Conservation (phyloP, 306 rosid species). For the Corylus avellana region DNA sequence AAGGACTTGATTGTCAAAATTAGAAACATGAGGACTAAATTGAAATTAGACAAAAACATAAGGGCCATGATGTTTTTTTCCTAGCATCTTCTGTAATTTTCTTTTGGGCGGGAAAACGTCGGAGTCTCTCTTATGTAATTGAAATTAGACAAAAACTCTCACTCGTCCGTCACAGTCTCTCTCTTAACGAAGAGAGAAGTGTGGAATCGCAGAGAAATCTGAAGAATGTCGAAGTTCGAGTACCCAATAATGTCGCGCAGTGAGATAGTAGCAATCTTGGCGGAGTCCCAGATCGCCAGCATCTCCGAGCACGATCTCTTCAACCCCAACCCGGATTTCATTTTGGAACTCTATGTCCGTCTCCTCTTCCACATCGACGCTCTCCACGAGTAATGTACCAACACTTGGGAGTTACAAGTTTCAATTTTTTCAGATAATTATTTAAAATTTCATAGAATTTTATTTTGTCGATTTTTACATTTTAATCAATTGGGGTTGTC, state of each 20-base stretch:
- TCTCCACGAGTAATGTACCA: conserved; percentile 42
- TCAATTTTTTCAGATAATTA: background rate
- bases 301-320: conserved; percentile 59
- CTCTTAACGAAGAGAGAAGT: background rate
- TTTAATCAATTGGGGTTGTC: background rate
- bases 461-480: no score
- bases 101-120: no score
- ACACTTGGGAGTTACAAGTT: background rate
- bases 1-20: no score
- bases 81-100: no score
- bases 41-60: no score
- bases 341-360: conserved; percentile 59
- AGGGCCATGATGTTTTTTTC: no score
- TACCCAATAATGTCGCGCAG: conserved; percentile 55
- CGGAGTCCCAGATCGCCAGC: conserved; percentile 49
- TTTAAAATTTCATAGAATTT: background rate
- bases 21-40: no score
- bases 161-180: no score
- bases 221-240: conserved; percentile 60
- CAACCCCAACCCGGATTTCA: conserved; percentile 49
- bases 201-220: background rate
- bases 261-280: conserved; percentile 44
- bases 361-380: conserved; percentile 55
- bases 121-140: no score
- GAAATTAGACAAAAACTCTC: no score